A percentile compares a stretch with the other conserved stretches of the same genome.
phyloP scores from a whole-genome alignment of 2,329 filamentous ascomycete species.

The Ophiognomonia clavigignenti-juglandacearum region DNA sequence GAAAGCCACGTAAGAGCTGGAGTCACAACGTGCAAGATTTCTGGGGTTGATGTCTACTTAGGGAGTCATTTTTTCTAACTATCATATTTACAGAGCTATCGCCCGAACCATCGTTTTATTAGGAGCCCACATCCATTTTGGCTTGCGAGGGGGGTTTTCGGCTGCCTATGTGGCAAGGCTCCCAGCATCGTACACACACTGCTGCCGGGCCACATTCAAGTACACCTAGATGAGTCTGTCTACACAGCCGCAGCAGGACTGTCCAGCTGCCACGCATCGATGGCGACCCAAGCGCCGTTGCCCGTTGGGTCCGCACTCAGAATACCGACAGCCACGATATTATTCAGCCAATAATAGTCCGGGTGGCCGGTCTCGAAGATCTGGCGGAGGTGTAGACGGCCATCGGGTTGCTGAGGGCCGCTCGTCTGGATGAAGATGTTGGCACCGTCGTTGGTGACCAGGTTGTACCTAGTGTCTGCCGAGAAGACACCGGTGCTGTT shows the following conservation, averaged over 20 bases:
- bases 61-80: no score
- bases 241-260: neutral
- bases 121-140: no score
- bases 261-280: conserved; percentile 27
- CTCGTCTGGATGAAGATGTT: conserved; percentile 27
- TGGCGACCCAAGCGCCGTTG: conserved; percentile 16
- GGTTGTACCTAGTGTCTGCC: conserved; percentile 27
- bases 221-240: no score
- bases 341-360: conserved; percentile 28
- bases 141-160: no score
- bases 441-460: conserved; percentile 25
- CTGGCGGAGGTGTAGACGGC: conserved; percentile 20
- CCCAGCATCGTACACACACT: no score
- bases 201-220: no score
- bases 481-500: conserved; percentile 19
- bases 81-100: no score
- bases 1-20: no score
- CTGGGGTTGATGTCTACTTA: no score
- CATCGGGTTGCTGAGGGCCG: conserved; percentile 23
- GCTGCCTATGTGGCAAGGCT: no score
- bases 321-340: conserved; percentile 25
- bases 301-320: conserved; percentile 12
- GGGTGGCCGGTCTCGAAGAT: conserved; percentile 23
- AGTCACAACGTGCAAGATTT: no score
- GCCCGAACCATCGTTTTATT: no score